These are phyloP conservation scores for Kandelia obovata DNA, from an alignment of 345 rosid species.

Conservation along the genomic window DNA sequence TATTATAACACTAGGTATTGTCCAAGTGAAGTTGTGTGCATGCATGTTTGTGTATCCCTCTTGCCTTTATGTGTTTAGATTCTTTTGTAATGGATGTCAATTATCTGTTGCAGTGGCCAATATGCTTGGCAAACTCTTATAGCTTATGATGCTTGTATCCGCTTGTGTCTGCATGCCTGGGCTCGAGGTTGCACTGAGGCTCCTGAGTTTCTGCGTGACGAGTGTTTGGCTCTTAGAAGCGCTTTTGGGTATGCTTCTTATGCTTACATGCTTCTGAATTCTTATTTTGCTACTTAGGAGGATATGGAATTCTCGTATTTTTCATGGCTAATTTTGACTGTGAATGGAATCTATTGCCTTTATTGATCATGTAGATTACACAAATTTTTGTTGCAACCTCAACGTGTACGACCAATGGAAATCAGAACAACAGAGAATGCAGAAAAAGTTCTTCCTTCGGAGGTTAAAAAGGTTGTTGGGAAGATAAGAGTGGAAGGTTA, in stretches of 20 bases:
- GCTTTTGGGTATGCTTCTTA: conserved; percentile 77
- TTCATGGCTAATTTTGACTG: conserved; percentile 6
- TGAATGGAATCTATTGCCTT: conserved; percentile 9
- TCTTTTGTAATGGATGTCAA: conserved; percentile 10
- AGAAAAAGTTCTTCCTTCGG: conserved; percentile 45
- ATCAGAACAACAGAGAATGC: conserved; percentile 35
- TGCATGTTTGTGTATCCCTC: neutral
- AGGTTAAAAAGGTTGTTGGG: conserved; percentile 60
- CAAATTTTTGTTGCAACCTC: conserved; percentile 83
- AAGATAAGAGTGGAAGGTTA: conserved; percentile 90
- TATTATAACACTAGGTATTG: conserved; percentile 56
- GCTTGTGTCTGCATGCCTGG: conserved; percentile 79
- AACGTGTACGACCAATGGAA: conserved; percentile 50
- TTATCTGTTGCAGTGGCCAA: conserved; percentile 55
- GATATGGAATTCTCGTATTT: neutral
- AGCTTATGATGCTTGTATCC: conserved; percentile 94
- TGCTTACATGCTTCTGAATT: conserved; percentile 15
- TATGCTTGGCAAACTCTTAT: conserved; percentile 90
- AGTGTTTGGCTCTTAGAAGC: conserved; percentile 78
- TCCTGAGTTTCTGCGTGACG: conserved; percentile 86
- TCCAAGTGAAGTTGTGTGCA: neutral
- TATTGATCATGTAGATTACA: conserved; percentile 48
- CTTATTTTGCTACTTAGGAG: conserved; percentile 2
- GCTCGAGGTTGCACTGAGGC: conserved; percentile 87
- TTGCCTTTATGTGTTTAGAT: neutral